A percentile compares a stretch with the other conserved stretches of the same genome.
These are phyloP conservation scores for Neurospora hispaniola DNA, from an alignment of 495 filamentous ascomycete genomes.

Conservation along the genomic window DNA sequence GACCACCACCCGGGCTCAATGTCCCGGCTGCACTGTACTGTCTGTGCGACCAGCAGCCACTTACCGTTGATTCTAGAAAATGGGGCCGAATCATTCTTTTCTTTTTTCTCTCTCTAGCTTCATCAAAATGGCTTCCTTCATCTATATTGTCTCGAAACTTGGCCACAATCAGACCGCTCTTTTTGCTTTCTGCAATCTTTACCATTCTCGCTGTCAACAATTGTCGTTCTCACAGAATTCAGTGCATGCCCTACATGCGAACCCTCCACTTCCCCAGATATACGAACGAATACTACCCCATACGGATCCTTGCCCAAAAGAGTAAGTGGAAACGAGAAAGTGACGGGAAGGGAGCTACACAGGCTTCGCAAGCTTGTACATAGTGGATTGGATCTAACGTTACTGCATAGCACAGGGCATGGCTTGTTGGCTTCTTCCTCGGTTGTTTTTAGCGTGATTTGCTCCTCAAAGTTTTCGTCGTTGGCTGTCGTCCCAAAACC, in stretches of 20 bases:
- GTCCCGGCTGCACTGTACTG: not conserved
- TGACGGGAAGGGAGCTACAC: too few species aligned
- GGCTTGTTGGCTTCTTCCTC: not conserved
- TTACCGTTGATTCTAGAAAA: not conserved
- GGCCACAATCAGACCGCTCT: not conserved
- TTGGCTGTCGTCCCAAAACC: not conserved
- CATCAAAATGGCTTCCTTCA: not conserved
- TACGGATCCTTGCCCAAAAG: not conserved
- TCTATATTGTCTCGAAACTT: not conserved
- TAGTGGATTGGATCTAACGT: not conserved
- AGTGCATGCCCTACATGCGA: not conserved
- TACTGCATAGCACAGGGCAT: not conserved
- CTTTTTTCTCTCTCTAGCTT: not conserved
- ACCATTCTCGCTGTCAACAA: too few species aligned
- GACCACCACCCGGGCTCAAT: not conserved
- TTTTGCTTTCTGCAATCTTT: not conserved
- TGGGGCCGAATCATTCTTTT: not conserved
- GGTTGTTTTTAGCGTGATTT: not conserved
- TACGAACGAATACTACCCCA: not conserved
- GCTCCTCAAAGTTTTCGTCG: not conserved
- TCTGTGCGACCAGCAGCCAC: not conserved
- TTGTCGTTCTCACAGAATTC: not conserved
- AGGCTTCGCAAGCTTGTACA: not conserved
- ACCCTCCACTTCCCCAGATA: not conserved
- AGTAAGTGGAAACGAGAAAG: not conserved